phyloP scores from a whole-genome alignment of 495 filamentous ascomycete genomes.

The Xylaria cubensis region DNA sequence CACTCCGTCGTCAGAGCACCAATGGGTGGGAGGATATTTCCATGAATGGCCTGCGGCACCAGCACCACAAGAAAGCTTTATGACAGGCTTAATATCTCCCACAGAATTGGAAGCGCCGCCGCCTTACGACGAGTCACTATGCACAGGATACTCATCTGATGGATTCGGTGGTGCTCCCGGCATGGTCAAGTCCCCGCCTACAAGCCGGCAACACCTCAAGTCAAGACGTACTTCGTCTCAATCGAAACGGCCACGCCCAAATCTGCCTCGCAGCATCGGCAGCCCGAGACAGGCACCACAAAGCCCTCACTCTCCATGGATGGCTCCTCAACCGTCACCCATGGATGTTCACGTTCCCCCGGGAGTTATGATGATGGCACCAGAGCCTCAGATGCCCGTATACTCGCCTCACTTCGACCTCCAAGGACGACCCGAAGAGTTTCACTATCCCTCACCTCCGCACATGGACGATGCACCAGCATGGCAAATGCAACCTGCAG shows the following conservation, averaged over 20 bases:
- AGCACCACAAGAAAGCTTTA: conserved; percentile 23
- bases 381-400: conserved; percentile 24
- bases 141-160: conserved; percentile 21
- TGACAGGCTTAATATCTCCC: conserved; percentile 26
- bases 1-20: conserved; percentile 27
- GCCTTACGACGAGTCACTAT: conserved; percentile 24
- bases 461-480: conserved; percentile 26
- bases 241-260: conserved; percentile 20
- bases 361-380: conserved; percentile 25
- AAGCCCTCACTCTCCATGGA: conserved; percentile 30
- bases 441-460: conserved; percentile 29
- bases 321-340: conserved; percentile 17
- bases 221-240: conserved; percentile 28
- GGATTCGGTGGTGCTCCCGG: conserved; percentile 20
- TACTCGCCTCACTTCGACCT: conserved; percentile 28
- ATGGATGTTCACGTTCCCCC: conserved; percentile 23
- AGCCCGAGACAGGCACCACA: conserved; percentile 28
- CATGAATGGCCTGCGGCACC: conserved; percentile 29
- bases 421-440: conserved; percentile 55
- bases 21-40: conserved; percentile 30
- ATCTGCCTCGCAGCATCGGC: conserved; percentile 23
- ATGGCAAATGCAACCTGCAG: conserved; percentile 24
- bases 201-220: conserved; percentile 18
- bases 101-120: conserved; percentile 24
- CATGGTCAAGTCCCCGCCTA: conserved; percentile 26